Evolutionary conservation across 2,329 filamentous ascomycete genomes (phyloP), one percentile per base, ranked within the genome.

Genomic region (Arthrobotrys iridis): DNA sequence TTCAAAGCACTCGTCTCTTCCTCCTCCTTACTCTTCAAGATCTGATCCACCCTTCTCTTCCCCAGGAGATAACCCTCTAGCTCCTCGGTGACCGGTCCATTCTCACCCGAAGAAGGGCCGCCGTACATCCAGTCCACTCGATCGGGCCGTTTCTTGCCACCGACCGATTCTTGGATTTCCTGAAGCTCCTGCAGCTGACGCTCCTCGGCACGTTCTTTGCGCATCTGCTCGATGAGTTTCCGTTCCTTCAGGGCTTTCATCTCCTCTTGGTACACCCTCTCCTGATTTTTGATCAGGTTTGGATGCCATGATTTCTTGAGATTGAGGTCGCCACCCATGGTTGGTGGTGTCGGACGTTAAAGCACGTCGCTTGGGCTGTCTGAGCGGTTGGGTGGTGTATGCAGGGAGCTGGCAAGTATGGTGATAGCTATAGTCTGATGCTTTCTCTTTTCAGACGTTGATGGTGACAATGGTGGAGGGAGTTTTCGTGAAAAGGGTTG

Each of bases 71-170:
- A 99, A 2, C 91, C 93, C 81, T 99, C 95, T 84, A 92, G 93
- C 83, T 98, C 95, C 82, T 97, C 94, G 0, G 83, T 88, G 3
- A 87, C 88, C 40, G 88, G 92, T 28, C 90, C 91, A n/a, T 85
- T 85, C 80, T 91, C 90, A 35, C 92, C 92, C 67, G 86, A 87
- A 57, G 90, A 91, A 5, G 95, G 93, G 0, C 94, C 94, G 79
- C 91, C 89, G 83, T 99, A 99, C 93, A 99, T 97, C 92, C 95
- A 99, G 80, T 98, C 95, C 24, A 99, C 94, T 35, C 93, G 89
- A 79, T 94, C 90, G 28, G 91, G 84, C 62, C 90, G 87, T 80
- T 93, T 93, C 79, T 87, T 88, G 66, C 93, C 93, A 37, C 95
- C 95, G 0, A 93, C 91, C 1, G 91, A 90, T 83, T 97, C 95